Percentiles rank a stretch among this genome's conserved stretches.
These are phyloP conservation scores for Boechera divaricarpa DNA, from an alignment of 345 rosid genomes.

Conservation along the genomic window DNA sequence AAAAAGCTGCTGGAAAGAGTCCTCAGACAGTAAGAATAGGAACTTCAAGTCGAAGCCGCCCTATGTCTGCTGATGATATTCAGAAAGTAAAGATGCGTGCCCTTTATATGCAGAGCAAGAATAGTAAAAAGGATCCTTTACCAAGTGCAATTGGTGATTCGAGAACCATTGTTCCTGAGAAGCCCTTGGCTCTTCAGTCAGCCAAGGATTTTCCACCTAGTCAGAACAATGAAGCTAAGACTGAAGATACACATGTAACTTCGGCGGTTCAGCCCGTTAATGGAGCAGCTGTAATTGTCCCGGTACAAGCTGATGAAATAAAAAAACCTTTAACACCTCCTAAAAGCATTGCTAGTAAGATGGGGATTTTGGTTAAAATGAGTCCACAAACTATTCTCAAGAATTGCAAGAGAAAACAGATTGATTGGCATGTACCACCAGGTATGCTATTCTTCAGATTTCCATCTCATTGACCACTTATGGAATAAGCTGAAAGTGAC, in stretches of 20 bases:
- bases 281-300: conserved; percentile 29
- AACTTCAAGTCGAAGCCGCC: conserved; percentile 72
- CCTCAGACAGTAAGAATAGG: conserved; percentile 65
- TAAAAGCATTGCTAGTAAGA: conserved; percentile 28
- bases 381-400: conserved; percentile 55
- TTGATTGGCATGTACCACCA: conserved; percentile 79
- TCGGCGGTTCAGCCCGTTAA: conserved; percentile 32
- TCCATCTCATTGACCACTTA: conserved; percentile 15
- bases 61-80: conserved; percentile 98
- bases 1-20: conserved; percentile 72
- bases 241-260: conserved; percentile 47
- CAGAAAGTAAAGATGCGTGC: conserved; percentile 98
- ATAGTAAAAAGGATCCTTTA: conserved; percentile 60
- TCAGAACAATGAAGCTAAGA: conserved; percentile 43
- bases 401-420: conserved; percentile 57
- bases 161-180: conserved; percentile 53
- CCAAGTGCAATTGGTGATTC: conserved; percentile 52
- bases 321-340: conserved; percentile 43
- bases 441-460: conserved; percentile 54
- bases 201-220: conserved; percentile 40
- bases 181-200: conserved; percentile 46
- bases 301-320: conserved; percentile 35
- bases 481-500: neutral
- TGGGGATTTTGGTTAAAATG: conserved; percentile 42
- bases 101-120: conserved; percentile 76